Percentiles rank a stretch among this genome's conserved stretches.
Conservation (phyloP, 2,329 filamentous ascomycete genomes). For the Trichoderma hamatum region DNA sequence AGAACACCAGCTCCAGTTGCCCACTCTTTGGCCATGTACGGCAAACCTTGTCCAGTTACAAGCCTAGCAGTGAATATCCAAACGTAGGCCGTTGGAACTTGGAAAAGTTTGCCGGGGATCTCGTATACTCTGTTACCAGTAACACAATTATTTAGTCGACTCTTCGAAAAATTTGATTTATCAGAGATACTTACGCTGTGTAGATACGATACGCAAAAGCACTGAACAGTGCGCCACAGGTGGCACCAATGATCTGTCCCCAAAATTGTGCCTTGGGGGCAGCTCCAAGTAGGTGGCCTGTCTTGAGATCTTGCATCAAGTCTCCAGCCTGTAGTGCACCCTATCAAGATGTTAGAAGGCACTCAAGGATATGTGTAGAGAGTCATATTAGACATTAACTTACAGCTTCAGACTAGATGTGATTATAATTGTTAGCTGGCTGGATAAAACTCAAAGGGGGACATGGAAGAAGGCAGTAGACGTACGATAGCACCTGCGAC, state of each 20-base stretch:
- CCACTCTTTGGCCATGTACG: constrained; percentile 80
- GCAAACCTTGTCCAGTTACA: constrained; percentile 87
- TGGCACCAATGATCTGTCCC: constrained; percentile 89
- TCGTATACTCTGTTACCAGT: constrained; percentile 68
- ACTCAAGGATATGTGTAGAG: too few relatives aligned
- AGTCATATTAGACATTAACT: constrained; percentile 24
- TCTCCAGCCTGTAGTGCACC: constrained; percentile 92
- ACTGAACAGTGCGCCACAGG: constrained; percentile 81
- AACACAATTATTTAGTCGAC: neutral
- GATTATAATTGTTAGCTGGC: neutral
- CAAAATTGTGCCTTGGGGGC: constrained; percentile 95
- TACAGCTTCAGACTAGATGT: constrained; percentile 46
- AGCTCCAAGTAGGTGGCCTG: constrained; percentile 88
- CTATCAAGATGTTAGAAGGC: constrained; percentile 34
- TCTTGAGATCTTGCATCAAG: constrained; percentile 96
- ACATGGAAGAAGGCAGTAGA: constrained; percentile 17
- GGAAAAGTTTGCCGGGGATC: constrained; percentile 86
- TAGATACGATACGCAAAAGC: constrained; percentile 89
- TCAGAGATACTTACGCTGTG: constrained; percentile 53
- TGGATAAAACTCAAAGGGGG: neutral
- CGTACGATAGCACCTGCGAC: constrained; percentile 80
- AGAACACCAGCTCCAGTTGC: constrained; percentile 73
- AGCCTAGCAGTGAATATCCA: constrained; percentile 97
- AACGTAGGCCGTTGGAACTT: constrained; percentile 92
- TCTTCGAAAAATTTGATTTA: neutral